Evolutionary conservation across 2,329 filamentous ascomycete genomes (phyloP).

Genomic region (Bipolaris cookei): DNA sequence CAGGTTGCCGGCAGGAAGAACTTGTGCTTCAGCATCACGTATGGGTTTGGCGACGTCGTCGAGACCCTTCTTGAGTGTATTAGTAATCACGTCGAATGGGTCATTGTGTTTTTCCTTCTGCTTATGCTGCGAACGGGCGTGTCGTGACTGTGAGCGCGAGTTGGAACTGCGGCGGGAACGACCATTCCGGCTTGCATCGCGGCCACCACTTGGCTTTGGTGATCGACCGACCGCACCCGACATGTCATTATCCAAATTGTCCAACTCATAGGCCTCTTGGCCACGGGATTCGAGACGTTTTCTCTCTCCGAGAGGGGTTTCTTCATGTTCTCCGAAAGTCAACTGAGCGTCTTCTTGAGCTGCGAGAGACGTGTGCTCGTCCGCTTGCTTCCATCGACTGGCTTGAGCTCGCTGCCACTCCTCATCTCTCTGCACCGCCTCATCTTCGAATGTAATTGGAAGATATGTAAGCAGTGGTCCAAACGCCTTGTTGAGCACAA

Average conservation of each 20-base stretch:
- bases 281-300: slow-evolving; percentile 17
- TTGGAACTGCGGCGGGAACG: slow-evolving; percentile 37
- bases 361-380: slow-evolving; percentile 53
- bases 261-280: slow-evolving; percentile 38
- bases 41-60: slow-evolving; percentile 41
- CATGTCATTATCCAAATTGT: slow-evolving; percentile 28
- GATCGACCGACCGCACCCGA: slow-evolving; percentile 9
- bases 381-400: slow-evolving; percentile 66
- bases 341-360: slow-evolving; percentile 41
- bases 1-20: slow-evolving; percentile 74
- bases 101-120: slow-evolving; percentile 33
- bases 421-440: slow-evolving; percentile 88
- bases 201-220: slow-evolving; percentile 27
- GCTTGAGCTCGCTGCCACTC: slow-evolving; percentile 83
- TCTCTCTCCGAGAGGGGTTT: slow-evolving; percentile 10
- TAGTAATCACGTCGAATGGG: slow-evolving; percentile 38
- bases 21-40: slow-evolving; percentile 52
- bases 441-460: slow-evolving; percentile 94
- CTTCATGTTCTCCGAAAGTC: slow-evolving; percentile 41
- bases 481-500: slow-evolving; percentile 82
- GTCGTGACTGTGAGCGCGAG: slow-evolving; percentile 33
- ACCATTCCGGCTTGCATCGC: slow-evolving; percentile 38
- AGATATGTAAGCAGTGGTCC: slow-evolving; percentile 85
- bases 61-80: slow-evolving; percentile 36
- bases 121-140: slow-evolving; percentile 17